Evolutionary conservation across 108 stramenopile species (phyloP).

Genomic region (Stephanodiscus minutulus): DNA sequence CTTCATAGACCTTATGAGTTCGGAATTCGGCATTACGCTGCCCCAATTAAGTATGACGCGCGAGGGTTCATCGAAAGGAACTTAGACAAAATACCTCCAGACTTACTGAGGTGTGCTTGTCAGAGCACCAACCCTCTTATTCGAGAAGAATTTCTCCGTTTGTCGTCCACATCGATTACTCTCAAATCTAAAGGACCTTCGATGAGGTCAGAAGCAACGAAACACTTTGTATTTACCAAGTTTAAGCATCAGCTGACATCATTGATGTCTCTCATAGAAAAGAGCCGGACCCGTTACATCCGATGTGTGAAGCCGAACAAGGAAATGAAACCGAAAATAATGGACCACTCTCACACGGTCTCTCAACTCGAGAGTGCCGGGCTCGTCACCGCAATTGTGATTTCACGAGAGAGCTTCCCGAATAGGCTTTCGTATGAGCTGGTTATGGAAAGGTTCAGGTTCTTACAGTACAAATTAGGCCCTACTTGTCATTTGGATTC

Average conservation of each 20-base stretch:
- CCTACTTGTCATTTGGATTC: slow-evolving; percentile 25
- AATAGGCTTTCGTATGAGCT: slow-evolving; percentile 79
- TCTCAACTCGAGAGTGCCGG: slow-evolving; percentile 93
- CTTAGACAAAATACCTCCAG: slow-evolving; percentile 78
- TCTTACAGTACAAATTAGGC: slow-evolving; percentile 48
- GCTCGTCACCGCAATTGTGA: slow-evolving; percentile 87
- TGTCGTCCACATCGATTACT: slow-evolving; percentile 14
- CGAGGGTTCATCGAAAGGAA: slow-evolving; percentile 80
- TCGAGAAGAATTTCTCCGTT: slow-evolving; percentile 49
- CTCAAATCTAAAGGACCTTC: slow-evolving; percentile 53
- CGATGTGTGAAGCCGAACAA: slow-evolving; percentile 92
- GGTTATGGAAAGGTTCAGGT: slow-evolving; percentile 71
- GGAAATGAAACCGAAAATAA: slow-evolving; percentile 55
- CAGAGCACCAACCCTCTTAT: slow-evolving; percentile 67
- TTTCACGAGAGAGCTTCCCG: slow-evolving; percentile 91
- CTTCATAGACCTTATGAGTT: slow-evolving; percentile 73
- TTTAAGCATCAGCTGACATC: slow-evolving; percentile 67
- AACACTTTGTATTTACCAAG: slow-evolving; percentile 63
- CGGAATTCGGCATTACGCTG: slow-evolving; percentile 87
- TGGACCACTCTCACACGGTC: slow-evolving; percentile 75
- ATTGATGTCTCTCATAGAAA: slow-evolving; percentile 65
- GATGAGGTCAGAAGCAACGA: slow-evolving; percentile 51
- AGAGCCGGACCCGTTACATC: slow-evolving; percentile 84
- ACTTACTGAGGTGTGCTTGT: slow-evolving; percentile 55
- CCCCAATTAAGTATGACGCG: slow-evolving; percentile 82